Evolutionary conservation across 768 basidiomycete genomes (phyloP), one percentile per base, ranked within the genome.

Genomic region (Paxillus ammoniavirescens): DNA sequence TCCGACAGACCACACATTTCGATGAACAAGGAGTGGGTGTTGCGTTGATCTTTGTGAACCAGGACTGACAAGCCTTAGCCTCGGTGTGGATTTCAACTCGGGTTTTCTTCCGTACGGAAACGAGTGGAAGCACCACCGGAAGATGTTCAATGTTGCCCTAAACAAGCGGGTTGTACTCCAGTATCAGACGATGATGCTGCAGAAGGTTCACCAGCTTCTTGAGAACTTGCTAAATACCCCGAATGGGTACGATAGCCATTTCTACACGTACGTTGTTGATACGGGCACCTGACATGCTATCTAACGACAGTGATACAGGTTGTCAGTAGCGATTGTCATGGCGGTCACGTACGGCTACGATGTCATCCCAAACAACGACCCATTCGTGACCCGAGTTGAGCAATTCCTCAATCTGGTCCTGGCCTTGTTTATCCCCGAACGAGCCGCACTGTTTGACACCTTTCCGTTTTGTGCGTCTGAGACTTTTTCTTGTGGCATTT

Each of bases 51-150:
- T 4, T 23, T 38, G 36, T 21, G 17, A 26, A 21, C 43, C 8
- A 15, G 44, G 15, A 10, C 40, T 3, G 17, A 26, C 9, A 2
- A 28, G 6, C 0, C 36, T 13, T 49, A 70, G 68, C 23, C 64
- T 70, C 45, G 68, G 68, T 15, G 55, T 70, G 54, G 58, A 70
- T 42, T 73, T 73, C 36, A 60, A 53, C 46, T 63, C 65, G 33
- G 61, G 50, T 1, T 50, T 70, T 38, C 52, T 73, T 35, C 61
- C 59, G 10, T 71, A 72, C n/a, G 67, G 72, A 18, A 44, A 53
- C 42, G 17, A 23, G 26, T 72, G 69, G 72, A 59, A 61, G 31
- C 56, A 55, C 5, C 72, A 73, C 31, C 69, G 71, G 21, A 71
- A 58, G 42, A 31, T 69, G 50, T 63, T 50, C 47, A 62, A 63